Evolutionary conservation across 139 green algal genomes (phyloP).

Genomic region (Coccomyxa sp.): DNA sequence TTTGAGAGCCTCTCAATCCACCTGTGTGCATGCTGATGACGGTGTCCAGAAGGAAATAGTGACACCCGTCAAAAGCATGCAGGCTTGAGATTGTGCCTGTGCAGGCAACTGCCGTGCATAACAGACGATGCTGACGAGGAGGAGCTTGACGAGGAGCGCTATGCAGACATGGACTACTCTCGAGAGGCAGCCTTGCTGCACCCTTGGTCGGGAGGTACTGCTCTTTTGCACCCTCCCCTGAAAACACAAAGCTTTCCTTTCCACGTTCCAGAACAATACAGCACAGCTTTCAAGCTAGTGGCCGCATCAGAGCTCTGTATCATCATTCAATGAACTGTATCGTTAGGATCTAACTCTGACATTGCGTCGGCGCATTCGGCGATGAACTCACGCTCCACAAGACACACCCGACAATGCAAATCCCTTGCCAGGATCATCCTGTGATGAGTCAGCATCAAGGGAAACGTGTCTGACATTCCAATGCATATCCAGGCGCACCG

Average conservation of each 20-base stretch:
- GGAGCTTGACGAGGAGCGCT: constrained; percentile 24
- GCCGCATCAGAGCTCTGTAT: not conserved
- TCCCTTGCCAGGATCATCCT: too few species aligned
- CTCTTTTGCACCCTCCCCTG: not conserved
- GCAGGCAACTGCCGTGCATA: too few species aligned
- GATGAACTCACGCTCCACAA: too few species aligned
- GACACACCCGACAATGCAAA: too few species aligned
- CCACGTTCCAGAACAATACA: too few species aligned
- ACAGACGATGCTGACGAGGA: constrained; percentile 4
- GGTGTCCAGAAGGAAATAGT: not conserved
- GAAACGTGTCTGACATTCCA: too few species aligned
- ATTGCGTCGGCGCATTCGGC: too few species aligned
- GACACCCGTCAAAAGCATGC: not conserved
- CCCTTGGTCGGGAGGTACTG: not conserved
- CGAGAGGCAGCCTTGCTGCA: constrained; percentile 10
- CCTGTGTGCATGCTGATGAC: not conserved
- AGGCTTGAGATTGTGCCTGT: too few species aligned
- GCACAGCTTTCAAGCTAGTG: not conserved
- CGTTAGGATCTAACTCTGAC: constrained; percentile 12
- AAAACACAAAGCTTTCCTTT: too few species aligned
- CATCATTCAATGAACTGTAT: constrained; percentile 30
- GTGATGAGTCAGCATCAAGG: too few species aligned
- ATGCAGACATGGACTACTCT: constrained; percentile 17
- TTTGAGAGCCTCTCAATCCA: not conserved
- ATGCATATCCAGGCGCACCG: too few species aligned